Percentiles rank a stretch among this genome's conserved stretches.
Evolutionary conservation across 1,139 yeast genomes (phyloP).

Genomic region (Nakaseomyces kungkrabaensis): DNA sequence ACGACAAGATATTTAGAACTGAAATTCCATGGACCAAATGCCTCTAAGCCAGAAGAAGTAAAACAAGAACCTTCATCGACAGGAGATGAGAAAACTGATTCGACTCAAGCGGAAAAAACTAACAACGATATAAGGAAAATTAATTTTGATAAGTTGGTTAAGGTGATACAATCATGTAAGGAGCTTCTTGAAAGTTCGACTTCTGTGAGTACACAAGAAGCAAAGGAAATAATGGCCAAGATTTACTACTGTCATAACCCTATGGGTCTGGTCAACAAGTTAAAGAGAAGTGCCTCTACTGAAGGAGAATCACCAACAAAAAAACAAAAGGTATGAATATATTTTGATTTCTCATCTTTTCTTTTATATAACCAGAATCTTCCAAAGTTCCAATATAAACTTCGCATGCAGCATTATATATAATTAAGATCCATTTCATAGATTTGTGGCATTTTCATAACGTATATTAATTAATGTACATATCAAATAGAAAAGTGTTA

Average conservation of each 20-base stretch:
- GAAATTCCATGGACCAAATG: conserved; percentile 35
- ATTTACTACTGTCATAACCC: conserved; percentile 58
- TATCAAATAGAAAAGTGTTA: not conserved
- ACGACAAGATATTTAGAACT: conserved; percentile 55
- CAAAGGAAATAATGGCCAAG: conserved; percentile 51
- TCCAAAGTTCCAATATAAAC: not conserved
- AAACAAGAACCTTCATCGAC: conserved; percentile 3
- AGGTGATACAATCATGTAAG: conserved; percentile 43
- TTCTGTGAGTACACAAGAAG: conserved; percentile 49
- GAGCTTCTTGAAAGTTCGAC: conserved; percentile 34
- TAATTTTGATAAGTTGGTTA: conserved; percentile 37
- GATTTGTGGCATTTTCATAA: no score
- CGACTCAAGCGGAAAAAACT: not conserved
- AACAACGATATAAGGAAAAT: conserved; percentile 8
- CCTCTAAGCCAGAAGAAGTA: conserved; percentile 5
- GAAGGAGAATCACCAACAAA: conserved; percentile 11
- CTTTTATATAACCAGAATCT: no score
- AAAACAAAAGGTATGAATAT: conserved; percentile 8
- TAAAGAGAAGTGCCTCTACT: conserved; percentile 15
- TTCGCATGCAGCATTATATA: not conserved
- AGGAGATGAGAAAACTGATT: conserved; percentile 2
- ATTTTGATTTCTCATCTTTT: not conserved
- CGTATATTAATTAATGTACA: not conserved
- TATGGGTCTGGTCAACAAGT: conserved; percentile 32
- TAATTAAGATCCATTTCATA: no score